phyloP scores from a whole-genome alignment of 768 basidiomycete genomes.

The Agaricus sinodeliciosus region DNA sequence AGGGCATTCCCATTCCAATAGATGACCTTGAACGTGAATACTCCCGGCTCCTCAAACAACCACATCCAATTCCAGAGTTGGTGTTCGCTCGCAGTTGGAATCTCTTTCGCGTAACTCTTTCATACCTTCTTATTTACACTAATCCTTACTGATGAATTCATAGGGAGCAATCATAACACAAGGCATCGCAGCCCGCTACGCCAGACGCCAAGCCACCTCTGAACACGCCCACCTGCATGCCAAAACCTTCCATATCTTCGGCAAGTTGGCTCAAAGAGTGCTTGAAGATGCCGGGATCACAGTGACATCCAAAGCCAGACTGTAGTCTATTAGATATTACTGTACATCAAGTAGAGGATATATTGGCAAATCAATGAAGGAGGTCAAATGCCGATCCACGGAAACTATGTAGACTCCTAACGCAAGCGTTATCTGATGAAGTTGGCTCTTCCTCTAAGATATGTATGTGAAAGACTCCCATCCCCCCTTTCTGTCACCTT shows the following conservation, averaged over 20 bases:
- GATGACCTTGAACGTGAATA: slow-evolving; percentile 80
- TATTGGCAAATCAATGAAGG: neutral
- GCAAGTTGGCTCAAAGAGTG: slow-evolving; percentile 51
- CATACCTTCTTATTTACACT: neutral
- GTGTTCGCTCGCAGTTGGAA: slow-evolving; percentile 81
- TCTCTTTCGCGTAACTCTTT: slow-evolving; percentile 60
- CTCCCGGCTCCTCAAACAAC: slow-evolving; percentile 54
- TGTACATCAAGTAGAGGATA: neutral
- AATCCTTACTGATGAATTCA: neutral
- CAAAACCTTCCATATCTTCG: slow-evolving; percentile 52
- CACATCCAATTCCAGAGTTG: slow-evolving; percentile 77
- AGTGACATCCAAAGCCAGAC: slow-evolving; percentile 23
- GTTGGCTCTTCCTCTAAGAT: neutral
- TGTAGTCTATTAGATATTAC: slow-evolving; percentile 14
- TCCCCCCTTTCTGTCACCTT: neutral
- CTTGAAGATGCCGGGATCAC: slow-evolving; percentile 48
- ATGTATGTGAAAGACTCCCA: neutral
- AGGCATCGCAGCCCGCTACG: slow-evolving; percentile 84
- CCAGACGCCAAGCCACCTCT: slow-evolving; percentile 84
- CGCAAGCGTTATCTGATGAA: neutral
- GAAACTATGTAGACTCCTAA: too few species aligned
- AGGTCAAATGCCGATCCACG: neutral
- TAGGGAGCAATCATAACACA: slow-evolving; percentile 76
- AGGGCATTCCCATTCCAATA: slow-evolving; percentile 53
- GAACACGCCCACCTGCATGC: slow-evolving; percentile 53